Evolutionary conservation across 2,329 filamentous ascomycete species (phyloP).

Genomic region (Chaetomiaceae sp.): DNA sequence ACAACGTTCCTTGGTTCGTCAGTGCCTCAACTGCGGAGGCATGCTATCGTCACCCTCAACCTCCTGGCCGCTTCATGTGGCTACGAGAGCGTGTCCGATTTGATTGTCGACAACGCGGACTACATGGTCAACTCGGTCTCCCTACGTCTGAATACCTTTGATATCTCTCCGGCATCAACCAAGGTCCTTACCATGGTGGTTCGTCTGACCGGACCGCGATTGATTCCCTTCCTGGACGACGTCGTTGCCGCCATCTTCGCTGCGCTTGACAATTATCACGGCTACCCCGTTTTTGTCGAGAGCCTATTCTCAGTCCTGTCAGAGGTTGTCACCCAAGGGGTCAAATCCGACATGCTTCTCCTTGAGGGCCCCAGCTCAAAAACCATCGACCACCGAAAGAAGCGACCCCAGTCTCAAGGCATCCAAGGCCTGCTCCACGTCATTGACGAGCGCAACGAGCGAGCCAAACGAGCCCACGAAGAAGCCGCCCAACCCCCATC

Average conservation of each 20-base stretch:
- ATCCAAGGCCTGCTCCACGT: conserved; percentile 47
- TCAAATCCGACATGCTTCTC: conserved; percentile 49
- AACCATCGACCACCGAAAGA: conserved; percentile 39
- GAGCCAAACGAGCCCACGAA: conserved; percentile 28
- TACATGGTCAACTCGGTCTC: conserved; percentile 94
- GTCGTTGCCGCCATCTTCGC: conserved; percentile 86
- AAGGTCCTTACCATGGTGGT: conserved; percentile 95
- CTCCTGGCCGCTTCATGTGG: conserved; percentile 68
- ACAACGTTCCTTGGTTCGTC: conserved; percentile 77
- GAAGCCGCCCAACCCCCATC: conserved; percentile 23
- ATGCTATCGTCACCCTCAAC: conserved; percentile 80
- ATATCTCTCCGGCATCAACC: conserved; percentile 84
- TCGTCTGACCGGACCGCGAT: conserved; percentile 68
- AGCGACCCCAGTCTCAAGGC: conserved; percentile 27
- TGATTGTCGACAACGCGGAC: conserved; percentile 88
- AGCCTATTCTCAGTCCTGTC: conserved; percentile 75
- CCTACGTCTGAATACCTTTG: conserved; percentile 81
- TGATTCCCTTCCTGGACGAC: conserved; percentile 88
- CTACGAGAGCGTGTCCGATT: conserved; percentile 65
- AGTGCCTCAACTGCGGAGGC: conserved; percentile 61
- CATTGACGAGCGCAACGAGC: conserved; percentile 57
- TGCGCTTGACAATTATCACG: conserved; percentile 90
- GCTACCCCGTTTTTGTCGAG: conserved; percentile 81
- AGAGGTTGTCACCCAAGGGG: conserved; percentile 77
- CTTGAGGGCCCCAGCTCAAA: conserved; percentile 36